phyloP scores from a whole-genome alignment of 2,329 filamentous ascomycete species.

The Penicillium sp. region DNA sequence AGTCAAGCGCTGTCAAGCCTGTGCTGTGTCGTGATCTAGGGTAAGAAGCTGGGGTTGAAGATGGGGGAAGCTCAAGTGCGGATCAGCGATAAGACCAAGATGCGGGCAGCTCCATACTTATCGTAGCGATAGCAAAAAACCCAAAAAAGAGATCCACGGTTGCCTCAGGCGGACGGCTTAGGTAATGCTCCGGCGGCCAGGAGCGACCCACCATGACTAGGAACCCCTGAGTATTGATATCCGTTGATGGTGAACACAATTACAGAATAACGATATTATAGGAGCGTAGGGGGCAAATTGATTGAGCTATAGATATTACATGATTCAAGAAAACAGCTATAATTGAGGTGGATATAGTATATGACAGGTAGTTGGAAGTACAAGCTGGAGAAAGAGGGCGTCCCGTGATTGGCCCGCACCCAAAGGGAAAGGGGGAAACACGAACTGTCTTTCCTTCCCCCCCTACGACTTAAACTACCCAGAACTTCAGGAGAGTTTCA shows the following conservation, averaged over 20 bases:
- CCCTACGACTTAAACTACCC: slow-evolving; percentile 17
- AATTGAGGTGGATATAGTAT: background rate
- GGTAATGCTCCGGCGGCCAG: slow-evolving; percentile 23
- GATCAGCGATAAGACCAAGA: slow-evolving; percentile 25
- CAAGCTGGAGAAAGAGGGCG: slow-evolving; percentile 3
- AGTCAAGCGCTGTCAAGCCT: background rate
- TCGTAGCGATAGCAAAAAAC: background rate
- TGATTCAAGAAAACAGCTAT: background rate
- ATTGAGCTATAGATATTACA: background rate
- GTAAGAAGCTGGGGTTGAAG: background rate
- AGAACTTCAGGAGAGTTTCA: slow-evolving; percentile 30
- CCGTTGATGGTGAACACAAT: background rate
- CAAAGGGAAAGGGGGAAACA: slow-evolving; percentile 32
- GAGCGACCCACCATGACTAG: slow-evolving; percentile 24
- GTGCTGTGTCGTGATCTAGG: background rate
- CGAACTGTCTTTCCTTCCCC: slow-evolving; percentile 27
- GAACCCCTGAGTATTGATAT: slow-evolving; percentile 27
- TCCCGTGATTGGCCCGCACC: slow-evolving; percentile 27
- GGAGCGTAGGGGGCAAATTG: background rate
- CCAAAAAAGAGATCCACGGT: background rate
- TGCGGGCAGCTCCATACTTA: slow-evolving; percentile 20
- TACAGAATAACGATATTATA: background rate
- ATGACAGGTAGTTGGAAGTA: background rate
- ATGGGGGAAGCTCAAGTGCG: background rate
- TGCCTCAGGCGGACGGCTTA: slow-evolving; percentile 16